Evolutionary conservation across 2,329 filamentous ascomycete genomes (phyloP).

Genomic region (Westerdykella aurantiaca): DNA sequence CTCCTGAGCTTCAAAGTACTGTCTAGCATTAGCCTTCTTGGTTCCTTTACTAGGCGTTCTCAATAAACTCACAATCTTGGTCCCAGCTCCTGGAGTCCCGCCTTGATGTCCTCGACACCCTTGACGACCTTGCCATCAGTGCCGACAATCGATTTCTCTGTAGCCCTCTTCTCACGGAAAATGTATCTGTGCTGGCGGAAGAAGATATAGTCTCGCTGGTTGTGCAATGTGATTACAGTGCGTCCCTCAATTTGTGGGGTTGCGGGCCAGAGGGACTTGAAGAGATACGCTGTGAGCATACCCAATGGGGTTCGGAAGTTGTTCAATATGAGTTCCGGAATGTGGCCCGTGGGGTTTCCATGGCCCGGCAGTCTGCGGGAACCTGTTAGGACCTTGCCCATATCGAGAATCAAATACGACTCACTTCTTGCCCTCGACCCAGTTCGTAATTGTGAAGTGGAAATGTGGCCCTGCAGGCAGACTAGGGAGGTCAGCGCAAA

Average conservation of each 20-base stretch:
- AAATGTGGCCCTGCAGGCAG: constrained; percentile 83
- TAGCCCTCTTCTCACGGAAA: constrained; percentile 80
- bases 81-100: constrained; percentile 85
- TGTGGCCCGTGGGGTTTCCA: constrained; percentile 80
- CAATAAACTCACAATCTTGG: constrained; percentile 39
- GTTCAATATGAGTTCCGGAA: constrained; percentile 83
- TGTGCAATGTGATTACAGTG: constrained; percentile 88
- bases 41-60: not conserved
- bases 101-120: constrained; percentile 78
- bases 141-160: constrained; percentile 79
- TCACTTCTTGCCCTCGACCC: constrained; percentile 72
- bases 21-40: constrained; percentile 15
- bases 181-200: constrained; percentile 84
- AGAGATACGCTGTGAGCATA: constrained; percentile 75
- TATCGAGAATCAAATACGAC: too few species aligned
- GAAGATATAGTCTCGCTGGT: constrained; percentile 95
- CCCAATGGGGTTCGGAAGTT: constrained; percentile 93
- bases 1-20: constrained; percentile 80
- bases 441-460: constrained; percentile 86
- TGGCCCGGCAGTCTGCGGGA: constrained; percentile 64
- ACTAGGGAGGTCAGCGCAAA: constrained; percentile 39
- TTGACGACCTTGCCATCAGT: constrained; percentile 77
- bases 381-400: too few species aligned
- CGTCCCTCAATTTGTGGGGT: constrained; percentile 77
- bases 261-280: constrained; percentile 72